A percentile compares a stretch with the other conserved stretches of the same genome.
phyloP scores from a whole-genome alignment of 345 rosid genomes.

The Eutrema yunnanense region DNA sequence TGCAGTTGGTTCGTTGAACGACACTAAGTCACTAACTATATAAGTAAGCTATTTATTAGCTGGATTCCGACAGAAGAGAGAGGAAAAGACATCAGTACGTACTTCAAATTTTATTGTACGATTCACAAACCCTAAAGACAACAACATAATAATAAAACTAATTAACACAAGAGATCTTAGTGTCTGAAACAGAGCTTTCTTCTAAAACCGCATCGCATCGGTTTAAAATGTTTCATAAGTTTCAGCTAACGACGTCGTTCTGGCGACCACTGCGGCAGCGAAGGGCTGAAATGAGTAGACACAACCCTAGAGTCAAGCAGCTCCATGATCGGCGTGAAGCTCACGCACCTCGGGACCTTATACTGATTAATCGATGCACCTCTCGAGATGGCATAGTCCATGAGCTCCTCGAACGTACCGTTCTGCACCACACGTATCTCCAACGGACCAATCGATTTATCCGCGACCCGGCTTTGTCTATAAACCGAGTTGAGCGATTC shows the following conservation, averaged over 20 bases:
- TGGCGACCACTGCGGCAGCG: conserved; percentile 65
- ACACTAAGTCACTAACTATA: neutral
- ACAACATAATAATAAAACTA: neutral
- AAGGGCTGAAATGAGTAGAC: conserved; percentile 69
- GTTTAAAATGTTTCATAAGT: neutral
- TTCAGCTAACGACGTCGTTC: conserved; percentile 35
- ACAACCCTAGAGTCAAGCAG: conserved; percentile 65
- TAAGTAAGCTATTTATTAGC: neutral
- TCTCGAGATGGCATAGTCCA: conserved; percentile 87
- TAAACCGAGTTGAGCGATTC: conserved; percentile 76
- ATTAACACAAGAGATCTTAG: neutral
- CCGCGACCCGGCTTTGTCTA: conserved; percentile 78
- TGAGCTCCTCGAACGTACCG: conserved; percentile 89
- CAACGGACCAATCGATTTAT: conserved; percentile 78
- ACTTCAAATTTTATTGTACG: conserved; percentile 16
- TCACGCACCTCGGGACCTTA: conserved; percentile 84
- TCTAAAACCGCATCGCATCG: neutral
- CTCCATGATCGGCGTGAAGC: conserved; percentile 69
- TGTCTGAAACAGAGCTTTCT: conserved; percentile 3
- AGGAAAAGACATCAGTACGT: neutral
- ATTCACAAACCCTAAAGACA: conserved; percentile 21
- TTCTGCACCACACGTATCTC: conserved; percentile 71
- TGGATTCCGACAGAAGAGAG: neutral
- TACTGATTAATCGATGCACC: conserved; percentile 94
- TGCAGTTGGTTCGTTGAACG: neutral